Evolutionary conservation across 305 asterid species (phyloP), one percentile per base, ranked within the genome.

Genomic region (Coffea humblotiana): DNA sequence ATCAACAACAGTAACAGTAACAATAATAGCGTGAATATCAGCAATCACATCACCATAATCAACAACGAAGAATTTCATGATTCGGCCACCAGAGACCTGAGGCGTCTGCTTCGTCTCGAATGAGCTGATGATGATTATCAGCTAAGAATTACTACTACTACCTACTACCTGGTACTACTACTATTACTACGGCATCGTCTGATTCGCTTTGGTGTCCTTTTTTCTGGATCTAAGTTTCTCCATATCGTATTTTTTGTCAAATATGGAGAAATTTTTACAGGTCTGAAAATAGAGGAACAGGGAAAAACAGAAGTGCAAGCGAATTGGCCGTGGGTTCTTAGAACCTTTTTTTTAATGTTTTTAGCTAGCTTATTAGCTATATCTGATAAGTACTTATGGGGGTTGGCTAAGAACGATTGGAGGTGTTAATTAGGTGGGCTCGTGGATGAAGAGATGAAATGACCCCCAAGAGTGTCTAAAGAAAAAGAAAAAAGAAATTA

Each of bases 71-170:
- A 85, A 12, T 80, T 64, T 51, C 92, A 90, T 4, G 89, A 91
- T 79, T 88, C 89, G 0, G 99, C 98, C 1, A 88, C 97, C 23
- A 84, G 91, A 81, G 95, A 90, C 79, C 77, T 95, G 81, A 90
- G 99, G 86, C 93, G 97, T 73, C 80, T 95, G 87, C 97, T 95
- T 72, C 93, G 99, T 32, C 94, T 95, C 77, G 94, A 92, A 18
- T 90, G 80, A 85, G 58, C 47, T 49, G 13, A 23, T n/a, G 13
- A 61, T 11, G 6, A 40, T 29, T 19, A 27, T 67, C 72, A 40
- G 29, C 12, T 19, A 40, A 75, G 32, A 40, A 7, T 0, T 25
- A 70, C 27, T 77, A 68, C 25, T 68, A 35, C 14, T 45, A 3
- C 25, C 25, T 61, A 23, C 10, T 61, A 15, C 40, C 25, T 52